Conservation (phyloP, 148 eudicot genomes). For the Hydrangea macrophylla region DNA sequence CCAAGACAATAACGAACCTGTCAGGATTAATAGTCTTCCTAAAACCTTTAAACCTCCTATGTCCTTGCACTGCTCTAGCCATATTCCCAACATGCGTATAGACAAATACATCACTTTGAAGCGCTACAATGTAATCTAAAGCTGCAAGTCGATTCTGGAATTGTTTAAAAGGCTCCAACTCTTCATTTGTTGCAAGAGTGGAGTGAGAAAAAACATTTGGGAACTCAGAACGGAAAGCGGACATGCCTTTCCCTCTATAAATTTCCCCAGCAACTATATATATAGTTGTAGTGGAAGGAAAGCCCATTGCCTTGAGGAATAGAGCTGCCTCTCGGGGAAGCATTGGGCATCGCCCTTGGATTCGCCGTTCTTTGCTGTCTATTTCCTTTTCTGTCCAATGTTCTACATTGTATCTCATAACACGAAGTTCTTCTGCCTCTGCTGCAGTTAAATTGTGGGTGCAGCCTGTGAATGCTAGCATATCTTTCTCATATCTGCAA, state of each 20-base stretch:
- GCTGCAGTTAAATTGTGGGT: slow-evolving; percentile 46
- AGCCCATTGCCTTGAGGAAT: slow-evolving; percentile 73
- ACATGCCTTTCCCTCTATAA: slow-evolving; percentile 48
- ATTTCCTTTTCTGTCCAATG: slow-evolving; percentile 78
- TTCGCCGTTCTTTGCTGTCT: slow-evolving; percentile 37
- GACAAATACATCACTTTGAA: slow-evolving; percentile 62
- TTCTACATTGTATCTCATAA: slow-evolving; percentile 39
- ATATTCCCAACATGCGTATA: slow-evolving; percentile 78
- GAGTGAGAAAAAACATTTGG: slow-evolving; percentile 60
- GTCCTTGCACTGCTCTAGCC: slow-evolving; percentile 87
- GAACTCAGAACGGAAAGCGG: slow-evolving; percentile 31
- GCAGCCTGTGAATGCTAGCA: slow-evolving; percentile 83
- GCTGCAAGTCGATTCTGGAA: slow-evolving; percentile 67
- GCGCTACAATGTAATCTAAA: slow-evolving; percentile 56
- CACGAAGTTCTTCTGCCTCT: slow-evolving; percentile 50
- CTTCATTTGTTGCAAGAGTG: slow-evolving; percentile 49
- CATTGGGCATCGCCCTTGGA: slow-evolving; percentile 72
- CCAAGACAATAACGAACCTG: slow-evolving; percentile 50
- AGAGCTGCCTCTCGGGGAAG: slow-evolving; percentile 72
- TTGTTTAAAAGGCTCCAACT: slow-evolving; percentile 43
- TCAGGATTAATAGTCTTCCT: slow-evolving; percentile 67
- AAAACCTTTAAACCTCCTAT: slow-evolving; percentile 61
- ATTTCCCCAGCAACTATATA: slow-evolving; percentile 78
- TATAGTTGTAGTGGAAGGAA: slow-evolving; percentile 43
- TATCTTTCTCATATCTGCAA: slow-evolving; percentile 74